phyloP scores from a whole-genome alignment of 2,329 filamentous ascomycete genomes.

The Ceratocystis lukuohia region DNA sequence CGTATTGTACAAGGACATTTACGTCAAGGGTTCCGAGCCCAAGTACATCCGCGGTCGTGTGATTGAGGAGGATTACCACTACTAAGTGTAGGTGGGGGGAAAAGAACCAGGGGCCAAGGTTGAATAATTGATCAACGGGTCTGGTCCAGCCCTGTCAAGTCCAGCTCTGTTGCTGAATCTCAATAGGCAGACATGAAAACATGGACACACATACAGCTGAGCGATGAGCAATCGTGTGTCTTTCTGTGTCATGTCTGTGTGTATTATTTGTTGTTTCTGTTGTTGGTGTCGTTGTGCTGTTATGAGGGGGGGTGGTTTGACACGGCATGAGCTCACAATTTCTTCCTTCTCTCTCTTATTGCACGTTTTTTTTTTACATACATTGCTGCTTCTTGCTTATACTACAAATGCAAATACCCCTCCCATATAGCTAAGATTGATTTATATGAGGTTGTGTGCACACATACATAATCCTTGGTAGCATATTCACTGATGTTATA shows the following conservation, averaged over 20 bases:
- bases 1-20: slow-evolving; percentile 94
- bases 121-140: neutral
- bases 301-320: neutral
- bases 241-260: neutral
- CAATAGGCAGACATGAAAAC: neutral
- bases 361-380: neutral
- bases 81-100: slow-evolving; percentile 6
- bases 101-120: neutral
- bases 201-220: slow-evolving; percentile 17
- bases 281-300: neutral
- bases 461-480: too few species aligned
- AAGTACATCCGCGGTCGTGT: slow-evolving; percentile 76
- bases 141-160: neutral
- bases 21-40: slow-evolving; percentile 77
- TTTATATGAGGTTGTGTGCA: too few species aligned
- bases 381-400: neutral
- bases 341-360: neutral
- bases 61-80: slow-evolving; percentile 90
- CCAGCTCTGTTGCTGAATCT: neutral
- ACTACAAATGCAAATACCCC: neutral
- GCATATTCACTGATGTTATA: too few species aligned
- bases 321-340: slow-evolving; percentile 1
- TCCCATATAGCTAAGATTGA: neutral
- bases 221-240: slow-evolving; percentile 23
- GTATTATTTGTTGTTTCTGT: neutral